phyloP scores from a whole-genome alignment of 2,329 filamentous ascomycete genomes.

The Beauveria australis region DNA sequence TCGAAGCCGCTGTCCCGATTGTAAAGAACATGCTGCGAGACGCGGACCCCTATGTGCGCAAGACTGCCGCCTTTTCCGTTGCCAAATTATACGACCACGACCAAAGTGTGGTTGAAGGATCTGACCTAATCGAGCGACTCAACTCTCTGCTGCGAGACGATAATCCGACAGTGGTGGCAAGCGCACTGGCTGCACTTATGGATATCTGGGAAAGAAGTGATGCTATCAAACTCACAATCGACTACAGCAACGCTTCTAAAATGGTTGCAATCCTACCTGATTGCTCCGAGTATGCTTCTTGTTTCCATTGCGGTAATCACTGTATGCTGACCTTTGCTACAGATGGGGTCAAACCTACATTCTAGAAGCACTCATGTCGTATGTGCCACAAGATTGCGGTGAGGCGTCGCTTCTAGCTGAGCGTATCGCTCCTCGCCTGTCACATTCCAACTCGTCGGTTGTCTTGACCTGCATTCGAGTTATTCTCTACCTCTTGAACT shows the following conservation, averaged over 20 bases:
- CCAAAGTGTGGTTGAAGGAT: constrained; percentile 76
- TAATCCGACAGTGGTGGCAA: constrained; percentile 95
- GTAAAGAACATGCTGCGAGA: constrained; percentile 80
- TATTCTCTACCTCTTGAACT: constrained; percentile 97
- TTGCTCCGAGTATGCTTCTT: constrained; percentile 75
- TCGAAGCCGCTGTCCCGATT: constrained; percentile 79
- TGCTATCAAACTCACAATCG: constrained; percentile 94
- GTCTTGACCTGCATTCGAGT: constrained; percentile 94
- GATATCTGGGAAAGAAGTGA: constrained; percentile 99
- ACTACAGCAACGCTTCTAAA: constrained; percentile 95
- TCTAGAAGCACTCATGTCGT: constrained; percentile 93
- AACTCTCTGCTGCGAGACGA: constrained; percentile 89
- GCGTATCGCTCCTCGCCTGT: constrained; percentile 87
- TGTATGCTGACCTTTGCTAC: constrained; percentile 13
- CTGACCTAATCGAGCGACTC: constrained; percentile 83
- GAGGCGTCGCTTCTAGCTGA: constrained; percentile 88
- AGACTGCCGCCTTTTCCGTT: constrained; percentile 92
- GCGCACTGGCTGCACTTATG: constrained; percentile 81
- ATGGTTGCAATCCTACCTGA: constrained; percentile 94
- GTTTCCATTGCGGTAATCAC: neutral
- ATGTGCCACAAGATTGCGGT: constrained; percentile 82
- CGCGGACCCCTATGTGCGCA: constrained; percentile 88
- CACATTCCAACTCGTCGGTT: constrained; percentile 93
- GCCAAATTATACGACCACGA: constrained; percentile 98
- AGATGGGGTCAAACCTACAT: constrained; percentile 99